Evolutionary conservation across 495 filamentous ascomycete genomes (phyloP).

Genomic region (Aspergillus diversus): DNA sequence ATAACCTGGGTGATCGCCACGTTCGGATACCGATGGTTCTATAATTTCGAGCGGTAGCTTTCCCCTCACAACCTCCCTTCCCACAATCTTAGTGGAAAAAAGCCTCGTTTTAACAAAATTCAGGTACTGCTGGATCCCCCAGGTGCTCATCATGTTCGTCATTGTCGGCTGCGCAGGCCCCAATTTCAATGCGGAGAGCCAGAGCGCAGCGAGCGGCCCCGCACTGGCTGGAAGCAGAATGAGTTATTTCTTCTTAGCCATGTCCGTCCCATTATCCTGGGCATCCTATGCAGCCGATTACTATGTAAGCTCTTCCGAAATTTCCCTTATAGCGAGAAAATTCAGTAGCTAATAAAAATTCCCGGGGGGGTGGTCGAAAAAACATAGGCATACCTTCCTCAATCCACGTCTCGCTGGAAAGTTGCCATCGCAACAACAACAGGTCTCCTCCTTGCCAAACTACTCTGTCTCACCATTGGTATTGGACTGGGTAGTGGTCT

Average conservation of each 20-base stretch:
- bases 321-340: background rate
- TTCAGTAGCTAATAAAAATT: background rate
- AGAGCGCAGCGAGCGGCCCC: conserved; percentile 24
- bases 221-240: conserved; percentile 45
- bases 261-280: conserved; percentile 56
- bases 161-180: conserved; percentile 62
- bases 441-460: conserved; percentile 52
- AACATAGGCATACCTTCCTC: conserved; percentile 28
- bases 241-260: conserved; percentile 66
- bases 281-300: conserved; percentile 53
- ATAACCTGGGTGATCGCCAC: conserved; percentile 22
- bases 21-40: conserved; percentile 21
- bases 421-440: conserved; percentile 45
- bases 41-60: conserved; percentile 18
- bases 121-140: conserved; percentile 54
- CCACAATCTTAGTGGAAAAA: background rate
- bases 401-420: conserved; percentile 42
- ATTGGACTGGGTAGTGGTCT: conserved; percentile 67
- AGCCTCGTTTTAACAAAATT: background rate
- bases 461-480: conserved; percentile 63
- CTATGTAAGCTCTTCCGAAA: conserved; percentile 48
- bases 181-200: conserved; percentile 52
- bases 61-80: background rate
- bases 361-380: background rate
- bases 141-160: conserved; percentile 58